Percentiles rank a stretch among this genome's conserved stretches.
phyloP scores from a whole-genome alignment of 495 filamentous ascomycete species.

The Podospora australis region DNA sequence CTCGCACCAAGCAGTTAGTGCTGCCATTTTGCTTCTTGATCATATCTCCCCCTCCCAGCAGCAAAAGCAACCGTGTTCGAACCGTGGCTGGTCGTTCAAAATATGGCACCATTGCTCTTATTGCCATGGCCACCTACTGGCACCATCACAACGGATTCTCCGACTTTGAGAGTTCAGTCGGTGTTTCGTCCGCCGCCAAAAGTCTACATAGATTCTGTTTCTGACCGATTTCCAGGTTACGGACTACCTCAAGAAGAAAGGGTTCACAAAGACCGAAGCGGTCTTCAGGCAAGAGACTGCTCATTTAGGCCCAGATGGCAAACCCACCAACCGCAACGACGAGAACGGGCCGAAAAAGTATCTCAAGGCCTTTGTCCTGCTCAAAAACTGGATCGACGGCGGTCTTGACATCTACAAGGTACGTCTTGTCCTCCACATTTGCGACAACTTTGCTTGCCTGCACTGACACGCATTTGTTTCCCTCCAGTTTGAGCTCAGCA shows the following conservation, averaged over 20 bases:
- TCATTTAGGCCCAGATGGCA: slow-evolving; percentile 67
- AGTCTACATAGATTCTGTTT: too few species aligned
- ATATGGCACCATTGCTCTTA: background rate
- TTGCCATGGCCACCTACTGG: too few species aligned
- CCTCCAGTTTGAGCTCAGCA: slow-evolving; percentile 70
- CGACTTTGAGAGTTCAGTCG: too few species aligned
- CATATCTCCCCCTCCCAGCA: too few species aligned
- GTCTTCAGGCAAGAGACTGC: slow-evolving; percentile 82
- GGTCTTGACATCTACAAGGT: slow-evolving; percentile 92
- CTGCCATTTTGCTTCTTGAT: too few species aligned
- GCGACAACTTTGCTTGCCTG: background rate
- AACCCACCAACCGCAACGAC: slow-evolving; percentile 59
- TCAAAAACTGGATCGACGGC: slow-evolving; percentile 78
- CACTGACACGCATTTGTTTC: too few species aligned
- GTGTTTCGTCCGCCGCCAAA: too few species aligned
- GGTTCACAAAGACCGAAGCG: slow-evolving; percentile 86
- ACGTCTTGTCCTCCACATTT: background rate
- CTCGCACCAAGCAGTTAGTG: too few species aligned
- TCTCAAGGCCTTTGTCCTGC: slow-evolving; percentile 60
- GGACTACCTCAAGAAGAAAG: slow-evolving; percentile 93
- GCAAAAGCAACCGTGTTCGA: too few species aligned
- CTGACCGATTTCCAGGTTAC: slow-evolving; percentile 61
- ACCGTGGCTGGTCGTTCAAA: background rate
- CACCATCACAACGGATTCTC: too few species aligned
- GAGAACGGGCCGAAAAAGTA: slow-evolving; percentile 64